These are phyloP conservation scores for Fusarium neocosmosporiellum DNA, from an alignment of 2,329 filamentous ascomycete genomes.

Conservation along the genomic window DNA sequence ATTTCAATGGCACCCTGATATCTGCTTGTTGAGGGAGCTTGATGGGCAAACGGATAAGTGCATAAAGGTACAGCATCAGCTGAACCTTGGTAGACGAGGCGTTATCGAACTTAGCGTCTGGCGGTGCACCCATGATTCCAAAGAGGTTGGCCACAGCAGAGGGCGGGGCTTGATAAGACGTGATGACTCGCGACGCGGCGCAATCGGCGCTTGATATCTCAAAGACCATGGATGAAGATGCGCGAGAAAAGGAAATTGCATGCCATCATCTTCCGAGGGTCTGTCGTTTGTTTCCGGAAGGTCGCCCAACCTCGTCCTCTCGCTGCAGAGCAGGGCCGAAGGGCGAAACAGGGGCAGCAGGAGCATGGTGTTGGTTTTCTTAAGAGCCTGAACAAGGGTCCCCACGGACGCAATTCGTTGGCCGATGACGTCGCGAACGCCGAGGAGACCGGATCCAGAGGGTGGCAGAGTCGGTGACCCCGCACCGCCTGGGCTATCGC, in stretches of 20 bases:
- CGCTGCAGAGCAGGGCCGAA: slow-evolving; percentile 10
- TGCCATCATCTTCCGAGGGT: neutral
- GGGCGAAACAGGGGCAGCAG: slow-evolving; percentile 7
- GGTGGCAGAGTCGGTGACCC: slow-evolving; percentile 35
- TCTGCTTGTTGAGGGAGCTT: neutral
- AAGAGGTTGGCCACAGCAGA: slow-evolving; percentile 21
- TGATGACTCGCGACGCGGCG: neutral
- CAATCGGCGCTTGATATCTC: slow-evolving; percentile 9
- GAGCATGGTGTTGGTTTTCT: slow-evolving; percentile 21
- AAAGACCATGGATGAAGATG: neutral
- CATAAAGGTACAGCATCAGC: slow-evolving; percentile 1
- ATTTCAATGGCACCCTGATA: neutral
- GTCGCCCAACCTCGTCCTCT: slow-evolving; percentile 4
- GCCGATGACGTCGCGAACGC: slow-evolving; percentile 40
- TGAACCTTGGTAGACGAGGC: slow-evolving; percentile 1
- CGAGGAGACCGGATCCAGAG: slow-evolving; percentile 28
- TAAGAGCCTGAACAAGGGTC: slow-evolving; percentile 14
- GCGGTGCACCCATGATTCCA: neutral
- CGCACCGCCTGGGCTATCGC: slow-evolving; percentile 6
- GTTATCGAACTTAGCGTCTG: neutral
- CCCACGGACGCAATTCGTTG: slow-evolving; percentile 26
- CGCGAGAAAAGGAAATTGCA: neutral
- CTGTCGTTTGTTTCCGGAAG: neutral
- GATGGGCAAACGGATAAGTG: neutral
- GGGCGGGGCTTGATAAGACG: slow-evolving; percentile 32